Conservation (phyloP, 306 rosid species). For the Neltuma alba region DNA sequence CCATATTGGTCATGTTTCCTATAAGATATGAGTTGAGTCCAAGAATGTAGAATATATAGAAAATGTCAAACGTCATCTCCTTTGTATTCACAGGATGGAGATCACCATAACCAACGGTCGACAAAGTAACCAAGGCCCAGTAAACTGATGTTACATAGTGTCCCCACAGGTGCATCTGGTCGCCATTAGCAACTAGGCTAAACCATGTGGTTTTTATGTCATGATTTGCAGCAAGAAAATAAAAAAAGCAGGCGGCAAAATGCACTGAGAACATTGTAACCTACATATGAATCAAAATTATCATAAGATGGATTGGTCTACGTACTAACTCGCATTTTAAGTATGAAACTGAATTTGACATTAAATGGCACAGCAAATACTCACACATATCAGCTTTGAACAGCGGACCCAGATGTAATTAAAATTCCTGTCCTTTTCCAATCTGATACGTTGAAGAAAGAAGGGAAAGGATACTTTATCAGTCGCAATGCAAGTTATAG, state of each 20-base stretch:
- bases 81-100: constrained; percentile 65
- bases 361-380: constrained; percentile 35
- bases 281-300: constrained; percentile 47
- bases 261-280: constrained; percentile 71
- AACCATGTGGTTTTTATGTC: constrained; percentile 56
- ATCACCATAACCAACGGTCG: constrained; percentile 84
- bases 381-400: constrained; percentile 73
- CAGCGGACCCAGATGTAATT: constrained; percentile 77
- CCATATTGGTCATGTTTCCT: constrained; percentile 89
- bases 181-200: constrained; percentile 9
- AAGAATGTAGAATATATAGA: constrained; percentile 58
- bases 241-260: constrained; percentile 65
- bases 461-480: neutral
- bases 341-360: neutral
- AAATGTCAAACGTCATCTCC: constrained; percentile 59
- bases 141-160: constrained; percentile 63
- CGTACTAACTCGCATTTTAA: neutral
- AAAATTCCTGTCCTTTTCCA: constrained; percentile 76
- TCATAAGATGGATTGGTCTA: constrained; percentile 12
- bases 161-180: neutral
- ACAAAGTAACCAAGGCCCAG: constrained; percentile 73
- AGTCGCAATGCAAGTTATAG: neutral
- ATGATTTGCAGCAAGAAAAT: constrained; percentile 45
- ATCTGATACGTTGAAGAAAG: constrained; percentile 47
- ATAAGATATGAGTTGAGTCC: constrained; percentile 70